A percentile compares a stretch with the other conserved stretches of the same genome.
These are phyloP conservation scores for Porcisia deanei DNA, from an alignment of 208 protist species.

Conservation along the genomic window DNA sequence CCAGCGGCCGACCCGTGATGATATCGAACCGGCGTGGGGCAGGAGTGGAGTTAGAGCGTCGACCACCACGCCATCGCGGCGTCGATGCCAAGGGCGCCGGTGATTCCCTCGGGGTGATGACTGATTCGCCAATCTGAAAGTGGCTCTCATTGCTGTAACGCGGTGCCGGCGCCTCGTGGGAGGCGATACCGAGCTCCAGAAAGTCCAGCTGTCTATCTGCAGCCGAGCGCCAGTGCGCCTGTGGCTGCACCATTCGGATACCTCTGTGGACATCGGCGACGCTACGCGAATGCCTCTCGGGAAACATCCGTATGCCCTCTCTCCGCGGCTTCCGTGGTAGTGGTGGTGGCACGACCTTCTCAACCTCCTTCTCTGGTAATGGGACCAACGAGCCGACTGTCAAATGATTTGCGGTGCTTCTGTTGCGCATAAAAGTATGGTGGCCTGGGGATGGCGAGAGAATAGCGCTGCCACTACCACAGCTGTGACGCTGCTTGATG, in stretches of 20 bases:
- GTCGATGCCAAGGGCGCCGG: not conserved
- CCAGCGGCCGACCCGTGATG: slow-evolving; percentile 54
- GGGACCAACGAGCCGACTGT: slow-evolving; percentile 51
- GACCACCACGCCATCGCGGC: slow-evolving; percentile 43
- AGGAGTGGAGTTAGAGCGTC: slow-evolving; percentile 31
- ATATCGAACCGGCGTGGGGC: slow-evolving; percentile 56
- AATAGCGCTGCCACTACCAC: not conserved
- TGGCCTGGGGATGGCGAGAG: not conserved
- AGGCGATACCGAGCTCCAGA: slow-evolving; percentile 39
- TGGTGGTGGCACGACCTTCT: slow-evolving; percentile 47
- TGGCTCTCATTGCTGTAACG: slow-evolving; percentile 54
- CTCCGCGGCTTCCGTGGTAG: slow-evolving; percentile 46
- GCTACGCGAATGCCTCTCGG: slow-evolving; percentile 35
- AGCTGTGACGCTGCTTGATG: not conserved
- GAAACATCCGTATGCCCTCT: slow-evolving; percentile 53
- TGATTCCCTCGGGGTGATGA: not conserved
- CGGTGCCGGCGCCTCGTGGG: slow-evolving; percentile 11
- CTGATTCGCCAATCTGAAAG: slow-evolving; percentile 27
- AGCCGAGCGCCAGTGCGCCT: slow-evolving; percentile 53
- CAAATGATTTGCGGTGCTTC: slow-evolving; percentile 44
- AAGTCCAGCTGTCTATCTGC: slow-evolving; percentile 53
- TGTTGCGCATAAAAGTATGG: slow-evolving; percentile 10
- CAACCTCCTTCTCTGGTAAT: slow-evolving; percentile 34
- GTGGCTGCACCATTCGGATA: slow-evolving; percentile 63
- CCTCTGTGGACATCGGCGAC: slow-evolving; percentile 42